Base-by-base conservation (phyloP, 768 basidiomycete species). In the Leucosporidium scottii region DNA sequence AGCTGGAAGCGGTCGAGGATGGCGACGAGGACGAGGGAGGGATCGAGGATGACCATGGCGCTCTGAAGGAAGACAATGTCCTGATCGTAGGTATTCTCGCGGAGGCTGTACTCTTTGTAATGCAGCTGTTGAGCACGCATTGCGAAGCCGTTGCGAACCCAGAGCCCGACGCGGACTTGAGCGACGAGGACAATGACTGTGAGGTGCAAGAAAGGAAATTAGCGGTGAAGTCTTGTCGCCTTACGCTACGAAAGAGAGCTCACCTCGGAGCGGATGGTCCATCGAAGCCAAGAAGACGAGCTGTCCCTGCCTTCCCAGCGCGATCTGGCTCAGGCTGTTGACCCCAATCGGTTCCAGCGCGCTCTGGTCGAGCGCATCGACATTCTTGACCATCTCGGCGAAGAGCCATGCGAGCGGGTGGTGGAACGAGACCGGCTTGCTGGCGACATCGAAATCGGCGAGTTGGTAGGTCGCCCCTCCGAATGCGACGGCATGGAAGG, bases 61-160 rank as follows among this genome's bases (percentile, higher is more conserved):
- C 87, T 86, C 79, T 98, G 93, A 4, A 98, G 83, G 67, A 94
- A 84, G 81, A 87, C 93, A 23, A 96, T 81, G 72, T 92, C 96
- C 77, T 97, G 93, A 77, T 99, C 96, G 76, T 94, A 93, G 75
- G 94, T 96, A 9, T 92, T 83, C 77, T 99, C 96, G 25, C 94
- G 87, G 30, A 97, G 85, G 84, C 90, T 88, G 78, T 91, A 92
- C 77, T 98, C 94, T 31, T 93, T 88, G 77, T 99, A 99, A 77
- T 98, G 94, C 61, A 93, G 83, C 6, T 93, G 82, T 77, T 98
- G 96, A 0, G 93, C 92, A 1, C 94, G 87, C 73, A 98, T 93
- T 21, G 89, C 89, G 75, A 93, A 90, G 5, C 96, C 96, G 74
- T 99, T 99, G 62, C 94, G 88, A 12, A 96, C 93, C 96, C 96